Conservation (phyloP, 2,329 filamentous ascomycete species). For the Capronia americana region DNA sequence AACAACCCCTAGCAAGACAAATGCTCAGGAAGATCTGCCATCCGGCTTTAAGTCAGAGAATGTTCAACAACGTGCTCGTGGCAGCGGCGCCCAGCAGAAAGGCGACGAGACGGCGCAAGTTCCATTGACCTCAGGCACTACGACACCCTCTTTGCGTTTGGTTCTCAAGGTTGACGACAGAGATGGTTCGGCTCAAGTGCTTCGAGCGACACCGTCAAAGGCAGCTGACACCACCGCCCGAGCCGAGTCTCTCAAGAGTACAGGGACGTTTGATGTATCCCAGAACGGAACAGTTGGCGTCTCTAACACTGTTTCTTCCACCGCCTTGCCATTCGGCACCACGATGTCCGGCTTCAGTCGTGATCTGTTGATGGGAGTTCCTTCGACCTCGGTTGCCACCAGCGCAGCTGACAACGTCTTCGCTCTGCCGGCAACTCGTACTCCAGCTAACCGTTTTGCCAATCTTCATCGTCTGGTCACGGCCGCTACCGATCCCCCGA, state of each 20-base stretch:
- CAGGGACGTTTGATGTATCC: not conserved
- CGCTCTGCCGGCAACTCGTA: not conserved
- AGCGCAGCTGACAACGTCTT: not conserved
- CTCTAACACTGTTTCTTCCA: not conserved
- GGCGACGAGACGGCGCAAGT: not conserved
- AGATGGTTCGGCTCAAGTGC: conserved; percentile 14
- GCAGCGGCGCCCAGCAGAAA: not conserved
- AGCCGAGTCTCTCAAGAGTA: not conserved
- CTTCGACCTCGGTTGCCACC: not conserved
- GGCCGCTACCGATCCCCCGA: not conserved
- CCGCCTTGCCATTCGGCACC: not conserved
- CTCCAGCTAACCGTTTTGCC: not conserved
- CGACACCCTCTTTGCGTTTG: conserved; percentile 7
- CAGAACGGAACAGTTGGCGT: not conserved
- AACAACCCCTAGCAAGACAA: not conserved
- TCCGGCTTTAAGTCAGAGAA: not conserved
- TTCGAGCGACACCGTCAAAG: conserved; percentile 1
- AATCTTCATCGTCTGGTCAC: not conserved
- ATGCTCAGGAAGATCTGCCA: not conserved
- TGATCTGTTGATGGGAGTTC: not conserved
- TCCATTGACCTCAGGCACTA: not conserved
- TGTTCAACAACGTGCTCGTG: not conserved
- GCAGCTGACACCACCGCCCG: not conserved
- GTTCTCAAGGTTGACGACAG: conserved; percentile 26
- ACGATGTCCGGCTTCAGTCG: not conserved